phyloP scores from a whole-genome alignment of 1,139 yeast genomes.

The Magnusiomyces clavatus region DNA sequence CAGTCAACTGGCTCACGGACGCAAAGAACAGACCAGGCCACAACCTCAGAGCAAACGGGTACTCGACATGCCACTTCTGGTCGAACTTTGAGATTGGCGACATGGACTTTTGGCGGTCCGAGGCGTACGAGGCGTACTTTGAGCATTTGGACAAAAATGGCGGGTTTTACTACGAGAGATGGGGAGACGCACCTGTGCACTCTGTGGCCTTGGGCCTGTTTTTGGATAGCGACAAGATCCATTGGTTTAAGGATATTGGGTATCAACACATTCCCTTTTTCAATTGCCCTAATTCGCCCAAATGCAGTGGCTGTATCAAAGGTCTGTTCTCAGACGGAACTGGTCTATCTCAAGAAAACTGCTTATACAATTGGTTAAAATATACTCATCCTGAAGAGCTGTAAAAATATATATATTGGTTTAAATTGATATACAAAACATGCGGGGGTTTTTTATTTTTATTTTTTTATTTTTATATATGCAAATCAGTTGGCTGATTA shows the following conservation, averaged over 20 bases:
- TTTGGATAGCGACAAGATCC: constrained; percentile 59
- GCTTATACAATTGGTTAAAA: constrained; percentile 63
- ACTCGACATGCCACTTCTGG: constrained; percentile 86
- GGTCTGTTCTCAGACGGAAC: constrained; percentile 41
- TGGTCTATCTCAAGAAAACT: constrained; percentile 55
- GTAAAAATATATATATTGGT: neutral
- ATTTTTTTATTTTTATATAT: neutral
- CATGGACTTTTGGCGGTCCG: constrained; percentile 67
- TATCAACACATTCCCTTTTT: constrained; percentile 64
- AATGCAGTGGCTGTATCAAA: constrained; percentile 36
- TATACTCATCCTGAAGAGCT: constrained; percentile 5
- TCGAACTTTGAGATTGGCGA: constrained; percentile 76
- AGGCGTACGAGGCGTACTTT: constrained; percentile 60
- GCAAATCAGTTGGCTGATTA: neutral
- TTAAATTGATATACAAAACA: too few relatives aligned
- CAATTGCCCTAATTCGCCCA: constrained; percentile 47
- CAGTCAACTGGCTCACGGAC: constrained; percentile 69
- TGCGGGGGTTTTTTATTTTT: neutral
- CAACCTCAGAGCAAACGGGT: constrained; percentile 48
- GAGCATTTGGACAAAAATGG: constrained; percentile 59
- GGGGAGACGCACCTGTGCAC: constrained; percentile 93
- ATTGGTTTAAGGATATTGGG: constrained; percentile 86
- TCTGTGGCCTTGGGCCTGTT: constrained; percentile 66
- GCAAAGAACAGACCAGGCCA: constrained; percentile 37
- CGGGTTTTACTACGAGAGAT: constrained; percentile 76